phyloP scores from a whole-genome alignment of 805 yeast species.

The Naumovozyma dairenensis region DNA sequence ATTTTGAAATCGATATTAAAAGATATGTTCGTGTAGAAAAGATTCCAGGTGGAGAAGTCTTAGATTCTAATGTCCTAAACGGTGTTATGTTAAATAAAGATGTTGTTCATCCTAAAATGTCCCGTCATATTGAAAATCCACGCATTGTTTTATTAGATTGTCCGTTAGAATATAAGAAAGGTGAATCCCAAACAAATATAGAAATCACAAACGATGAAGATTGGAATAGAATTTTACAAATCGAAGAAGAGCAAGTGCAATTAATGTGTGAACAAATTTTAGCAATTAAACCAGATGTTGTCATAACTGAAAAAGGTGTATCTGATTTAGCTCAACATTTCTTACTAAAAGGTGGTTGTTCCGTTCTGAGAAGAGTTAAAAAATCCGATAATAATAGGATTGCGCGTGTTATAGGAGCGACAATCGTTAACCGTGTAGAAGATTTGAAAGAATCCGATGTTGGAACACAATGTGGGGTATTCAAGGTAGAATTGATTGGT shows the following conservation, averaged over 20 bases:
- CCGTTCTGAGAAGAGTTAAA: constrained; percentile 87
- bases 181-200: constrained; percentile 96
- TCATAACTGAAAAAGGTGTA: constrained; percentile 96
- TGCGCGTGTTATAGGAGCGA: constrained; percentile 95
- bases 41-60: constrained; percentile 96
- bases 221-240: constrained; percentile 90
- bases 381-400: constrained; percentile 94
- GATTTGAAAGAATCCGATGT: constrained; percentile 86
- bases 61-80: constrained; percentile 76
- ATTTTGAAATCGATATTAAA: constrained; percentile 83
- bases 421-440: constrained; percentile 90
- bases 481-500: constrained; percentile 90
- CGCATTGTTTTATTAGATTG: constrained; percentile 84
- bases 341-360: constrained; percentile 83
- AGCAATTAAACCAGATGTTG: constrained; percentile 82
- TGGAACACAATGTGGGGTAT: constrained; percentile 81
- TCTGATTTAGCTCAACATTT: constrained; percentile 96
- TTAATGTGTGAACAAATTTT: constrained; percentile 76
- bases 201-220: constrained; percentile 94
- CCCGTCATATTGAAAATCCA: constrained; percentile 80
- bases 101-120: constrained; percentile 98
- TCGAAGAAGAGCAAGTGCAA: constrained; percentile 96
- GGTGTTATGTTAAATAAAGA: constrained; percentile 94
- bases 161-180: constrained; percentile 96
- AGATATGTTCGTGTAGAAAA: constrained; percentile 90